These are phyloP conservation scores for Pseudoturritis turrita DNA, from an alignment of 345 rosid genomes.

Conservation along the genomic window DNA sequence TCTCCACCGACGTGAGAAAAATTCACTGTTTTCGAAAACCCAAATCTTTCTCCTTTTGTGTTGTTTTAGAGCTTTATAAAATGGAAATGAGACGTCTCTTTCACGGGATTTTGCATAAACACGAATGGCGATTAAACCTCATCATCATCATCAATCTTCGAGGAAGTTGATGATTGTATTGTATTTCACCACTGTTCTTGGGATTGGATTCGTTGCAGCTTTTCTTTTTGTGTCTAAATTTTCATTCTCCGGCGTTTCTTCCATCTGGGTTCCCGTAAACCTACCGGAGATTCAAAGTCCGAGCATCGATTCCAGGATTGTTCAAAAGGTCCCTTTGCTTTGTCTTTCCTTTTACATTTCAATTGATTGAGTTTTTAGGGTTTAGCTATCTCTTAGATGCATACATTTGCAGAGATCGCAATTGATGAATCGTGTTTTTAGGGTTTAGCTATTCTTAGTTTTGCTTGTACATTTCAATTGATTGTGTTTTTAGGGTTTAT, in stretches of 20 bases:
- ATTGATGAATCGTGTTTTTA: background rate
- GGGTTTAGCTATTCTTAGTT: too few relatives aligned
- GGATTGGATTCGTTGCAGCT: conserved; percentile 37
- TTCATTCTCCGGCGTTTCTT: conserved; percentile 24
- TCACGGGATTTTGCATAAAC: conserved; percentile 5
- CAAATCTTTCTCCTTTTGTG: background rate
- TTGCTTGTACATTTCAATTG: background rate
- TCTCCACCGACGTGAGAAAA: conserved; percentile 10
- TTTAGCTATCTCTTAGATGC: background rate
- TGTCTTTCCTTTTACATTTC: background rate
- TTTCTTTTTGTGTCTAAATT: conserved; percentile 34
- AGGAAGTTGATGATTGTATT: conserved; percentile 32
- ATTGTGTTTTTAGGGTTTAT: conserved; percentile 1
- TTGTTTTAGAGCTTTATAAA: background rate
- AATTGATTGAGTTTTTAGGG: background rate
- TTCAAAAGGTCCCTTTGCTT: conserved; percentile 25
- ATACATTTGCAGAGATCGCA: background rate
- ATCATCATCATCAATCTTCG: conserved; percentile 23
- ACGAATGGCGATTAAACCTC: conserved; percentile 37
- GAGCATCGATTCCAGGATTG: background rate
- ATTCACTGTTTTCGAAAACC: background rate
- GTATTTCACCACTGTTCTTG: conserved; percentile 37
- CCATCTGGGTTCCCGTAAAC: conserved; percentile 40
- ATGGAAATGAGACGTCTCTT: background rate
- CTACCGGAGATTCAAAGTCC: conserved; percentile 29